phyloP scores from a whole-genome alignment of 306 rosid genomes.

The Gillenia trifoliata region DNA sequence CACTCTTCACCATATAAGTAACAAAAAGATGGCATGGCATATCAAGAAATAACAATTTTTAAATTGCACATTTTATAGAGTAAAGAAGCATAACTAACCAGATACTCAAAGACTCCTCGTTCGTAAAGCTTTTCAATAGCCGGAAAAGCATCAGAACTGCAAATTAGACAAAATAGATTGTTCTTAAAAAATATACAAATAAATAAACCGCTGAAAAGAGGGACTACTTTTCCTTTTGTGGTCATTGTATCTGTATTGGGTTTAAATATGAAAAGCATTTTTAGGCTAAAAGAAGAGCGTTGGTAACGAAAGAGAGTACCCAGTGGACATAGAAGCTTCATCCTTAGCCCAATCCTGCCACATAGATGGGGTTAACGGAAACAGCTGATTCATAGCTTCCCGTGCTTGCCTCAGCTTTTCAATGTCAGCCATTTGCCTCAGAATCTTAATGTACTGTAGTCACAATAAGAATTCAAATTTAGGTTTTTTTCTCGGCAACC shows the following conservation, averaged over 20 bases:
- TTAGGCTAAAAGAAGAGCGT: not conserved
- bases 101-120: slow-evolving; percentile 68
- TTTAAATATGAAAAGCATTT: not conserved
- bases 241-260: not conserved
- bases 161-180: not conserved
- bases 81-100: slow-evolving; percentile 48
- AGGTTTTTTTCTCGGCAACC: not conserved
- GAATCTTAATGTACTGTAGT: slow-evolving; percentile 49
- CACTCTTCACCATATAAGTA: not conserved
- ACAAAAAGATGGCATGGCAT: not conserved
- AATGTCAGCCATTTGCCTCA: slow-evolving; percentile 66
- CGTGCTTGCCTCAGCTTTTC: slow-evolving; percentile 70
- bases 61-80: not conserved
- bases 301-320: slow-evolving; percentile 29
- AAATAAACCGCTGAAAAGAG: not conserved
- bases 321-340: slow-evolving; percentile 55
- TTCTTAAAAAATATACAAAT: not conserved
- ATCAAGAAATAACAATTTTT: not conserved
- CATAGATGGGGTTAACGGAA: slow-evolving; percentile 69
- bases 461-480: not conserved
- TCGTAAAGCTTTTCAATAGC: slow-evolving; percentile 59
- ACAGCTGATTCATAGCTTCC: slow-evolving; percentile 67
- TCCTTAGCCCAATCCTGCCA: slow-evolving; percentile 94
- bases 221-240: not conserved
- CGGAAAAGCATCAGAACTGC: slow-evolving; percentile 49